These are phyloP conservation scores for Nemania abortiva DNA, from an alignment of 2,329 filamentous ascomycete genomes.

Conservation along the genomic window DNA sequence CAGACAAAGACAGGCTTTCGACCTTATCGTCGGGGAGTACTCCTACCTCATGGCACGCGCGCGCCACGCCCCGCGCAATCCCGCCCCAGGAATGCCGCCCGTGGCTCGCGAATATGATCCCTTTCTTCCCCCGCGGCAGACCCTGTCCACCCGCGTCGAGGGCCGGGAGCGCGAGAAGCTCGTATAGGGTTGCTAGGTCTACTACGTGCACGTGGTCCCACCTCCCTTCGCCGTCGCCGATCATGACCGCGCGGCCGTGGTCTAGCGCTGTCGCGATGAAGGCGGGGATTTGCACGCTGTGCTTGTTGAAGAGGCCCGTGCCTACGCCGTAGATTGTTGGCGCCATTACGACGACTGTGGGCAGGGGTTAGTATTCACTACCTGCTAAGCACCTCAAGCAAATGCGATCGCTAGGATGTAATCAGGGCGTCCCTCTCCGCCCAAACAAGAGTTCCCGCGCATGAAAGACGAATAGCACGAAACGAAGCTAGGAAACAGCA, in stretches of 20 bases:
- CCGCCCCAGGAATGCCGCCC: constrained; percentile 57
- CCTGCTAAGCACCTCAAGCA: background rate
- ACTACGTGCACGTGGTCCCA: constrained; percentile 61
- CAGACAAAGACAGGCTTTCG: constrained; percentile 47
- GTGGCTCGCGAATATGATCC: constrained; percentile 58
- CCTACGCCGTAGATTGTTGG: constrained; percentile 62
- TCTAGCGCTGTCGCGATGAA: constrained; percentile 33
- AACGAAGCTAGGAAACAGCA: background rate
- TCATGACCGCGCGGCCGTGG: constrained; percentile 48
- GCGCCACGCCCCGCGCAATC: constrained; percentile 53
- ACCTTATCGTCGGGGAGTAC: constrained; percentile 49
- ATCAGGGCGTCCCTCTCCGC: too few species aligned
- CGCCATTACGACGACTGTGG: constrained; percentile 56
- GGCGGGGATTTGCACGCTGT: constrained; percentile 55
- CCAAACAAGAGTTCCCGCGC: background rate
- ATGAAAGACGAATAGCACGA: too few species aligned
- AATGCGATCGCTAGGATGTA: too few species aligned
- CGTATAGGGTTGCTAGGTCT: constrained; percentile 59
- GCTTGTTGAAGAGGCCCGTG: constrained; percentile 56
- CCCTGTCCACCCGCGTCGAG: constrained; percentile 47
- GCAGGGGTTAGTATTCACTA: background rate
- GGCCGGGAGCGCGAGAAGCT: constrained; percentile 52
- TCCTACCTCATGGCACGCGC: constrained; percentile 50
- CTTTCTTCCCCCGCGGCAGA: constrained; percentile 54
- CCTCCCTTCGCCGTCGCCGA: constrained; percentile 56